Evolutionary conservation across 1,284 basidiomycete genomes (phyloP).

Genomic region (Sanghuangporus weigelae): DNA sequence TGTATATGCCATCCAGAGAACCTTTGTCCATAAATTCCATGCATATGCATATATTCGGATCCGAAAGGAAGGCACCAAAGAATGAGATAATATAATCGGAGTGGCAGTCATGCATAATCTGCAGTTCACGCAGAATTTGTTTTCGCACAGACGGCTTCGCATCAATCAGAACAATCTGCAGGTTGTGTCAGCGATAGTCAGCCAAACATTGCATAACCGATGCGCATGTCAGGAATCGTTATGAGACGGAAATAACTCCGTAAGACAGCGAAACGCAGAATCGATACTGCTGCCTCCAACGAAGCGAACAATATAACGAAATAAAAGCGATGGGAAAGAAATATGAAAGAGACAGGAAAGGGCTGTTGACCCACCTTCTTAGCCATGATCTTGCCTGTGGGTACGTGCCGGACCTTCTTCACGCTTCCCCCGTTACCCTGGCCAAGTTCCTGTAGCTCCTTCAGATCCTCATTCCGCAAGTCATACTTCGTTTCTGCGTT

Average conservation of each 20-base stretch:
- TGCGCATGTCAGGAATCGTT: not conserved
- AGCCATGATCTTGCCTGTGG: slow-evolving; percentile 87
- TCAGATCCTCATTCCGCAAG: slow-evolving; percentile 77
- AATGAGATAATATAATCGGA: slow-evolving; percentile 94
- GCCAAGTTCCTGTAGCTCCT: slow-evolving; percentile 84
- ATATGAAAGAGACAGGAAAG: not conserved
- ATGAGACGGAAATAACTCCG: not conserved
- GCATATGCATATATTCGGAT: slow-evolving; percentile 98
- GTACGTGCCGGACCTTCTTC: slow-evolving; percentile 90
- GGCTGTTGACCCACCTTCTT: slow-evolving; percentile 68
- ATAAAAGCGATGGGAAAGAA: not conserved
- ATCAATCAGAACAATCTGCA: slow-evolving; percentile 93
- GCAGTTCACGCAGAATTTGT: slow-evolving; percentile 94
- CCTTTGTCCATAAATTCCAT: slow-evolving; percentile 98
- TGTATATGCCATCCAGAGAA: slow-evolving; percentile 90
- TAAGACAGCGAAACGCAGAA: not conserved
- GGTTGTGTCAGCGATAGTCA: not conserved
- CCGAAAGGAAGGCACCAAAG: slow-evolving; percentile 92
- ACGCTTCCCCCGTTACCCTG: slow-evolving; percentile 98
- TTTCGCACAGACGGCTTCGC: slow-evolving; percentile 97
- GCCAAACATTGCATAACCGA: not conserved
- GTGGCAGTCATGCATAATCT: slow-evolving; percentile 97
- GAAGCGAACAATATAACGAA: not conserved
- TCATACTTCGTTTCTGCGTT: slow-evolving; percentile 73
- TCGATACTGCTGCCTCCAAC: not conserved